These are phyloP conservation scores for Oldenlandia corymbosa DNA, from an alignment of 257 asterid species.

Conservation along the genomic window DNA sequence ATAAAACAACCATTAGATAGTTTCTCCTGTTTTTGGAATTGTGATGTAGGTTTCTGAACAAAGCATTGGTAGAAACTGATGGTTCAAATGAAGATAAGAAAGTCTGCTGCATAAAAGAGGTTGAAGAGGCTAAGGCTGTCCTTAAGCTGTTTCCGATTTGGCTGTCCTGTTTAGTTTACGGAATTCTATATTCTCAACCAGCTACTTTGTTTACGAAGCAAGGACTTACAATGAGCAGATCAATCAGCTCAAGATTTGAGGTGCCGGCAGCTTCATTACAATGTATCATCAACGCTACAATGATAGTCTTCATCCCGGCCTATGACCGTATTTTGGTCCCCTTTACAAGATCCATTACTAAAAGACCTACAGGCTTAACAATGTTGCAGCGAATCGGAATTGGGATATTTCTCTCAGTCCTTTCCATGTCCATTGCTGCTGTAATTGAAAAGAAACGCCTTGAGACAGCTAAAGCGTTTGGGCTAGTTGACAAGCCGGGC, in stretches of 20 bases:
- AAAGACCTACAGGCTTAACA: conserved; percentile 23
- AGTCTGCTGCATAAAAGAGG: conserved; percentile 18
- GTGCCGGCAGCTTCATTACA: conserved; percentile 10
- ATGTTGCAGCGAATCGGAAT: conserved; percentile 24
- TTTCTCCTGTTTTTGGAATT: not conserved
- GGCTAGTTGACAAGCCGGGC: not conserved
- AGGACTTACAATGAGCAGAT: conserved; percentile 2
- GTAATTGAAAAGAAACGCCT: too few relatives aligned
- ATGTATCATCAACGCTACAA: conserved; percentile 4
- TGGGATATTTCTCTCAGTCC: conserved; percentile 9
- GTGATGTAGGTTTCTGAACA: conserved; percentile 36
- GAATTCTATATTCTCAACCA: conserved; percentile 20
- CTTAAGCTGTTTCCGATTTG: conserved; percentile 24
- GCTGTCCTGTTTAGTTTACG: conserved; percentile 24
- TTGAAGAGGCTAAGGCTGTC: conserved; percentile 27
- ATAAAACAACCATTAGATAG: not conserved
- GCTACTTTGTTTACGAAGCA: conserved; percentile 25
- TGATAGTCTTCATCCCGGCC: conserved; percentile 10
- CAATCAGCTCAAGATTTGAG: conserved; percentile 14
- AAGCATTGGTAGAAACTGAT: conserved; percentile 31
- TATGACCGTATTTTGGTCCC: conserved; percentile 22
- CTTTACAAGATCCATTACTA: conserved; percentile 12
- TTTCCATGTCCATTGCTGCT: too few relatives aligned
- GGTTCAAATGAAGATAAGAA: conserved; percentile 12
- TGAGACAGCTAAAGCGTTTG: too few relatives aligned